These are phyloP conservation scores for Nemophila menziesii DNA, from an alignment of 257 asterid genomes.

Conservation along the genomic window DNA sequence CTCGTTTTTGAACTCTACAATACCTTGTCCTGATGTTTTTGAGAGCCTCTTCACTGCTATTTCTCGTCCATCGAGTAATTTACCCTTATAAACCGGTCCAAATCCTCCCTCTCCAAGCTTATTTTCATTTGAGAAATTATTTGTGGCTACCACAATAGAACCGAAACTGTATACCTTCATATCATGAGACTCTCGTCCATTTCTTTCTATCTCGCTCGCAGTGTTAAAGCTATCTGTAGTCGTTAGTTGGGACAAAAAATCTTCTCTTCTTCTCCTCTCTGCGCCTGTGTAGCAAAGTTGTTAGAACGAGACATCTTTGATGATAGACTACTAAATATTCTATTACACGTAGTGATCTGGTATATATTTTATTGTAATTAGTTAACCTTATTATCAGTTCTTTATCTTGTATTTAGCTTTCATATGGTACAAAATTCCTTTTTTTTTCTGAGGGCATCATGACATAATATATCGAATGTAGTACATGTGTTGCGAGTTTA, in stretches of 20 bases:
- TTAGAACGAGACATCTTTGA: no score
- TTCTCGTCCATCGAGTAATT: constrained; percentile 33
- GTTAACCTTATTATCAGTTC: no score
- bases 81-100: constrained; percentile 53
- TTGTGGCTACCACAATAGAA: constrained; percentile 36
- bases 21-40: constrained; percentile 41
- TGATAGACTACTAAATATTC: no score
- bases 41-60: constrained; percentile 55
- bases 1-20: constrained; percentile 49
- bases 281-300: not conserved
- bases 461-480: no score
- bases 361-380: no score
- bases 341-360: no score
- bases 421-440: no score
- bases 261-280: constrained; percentile 14
- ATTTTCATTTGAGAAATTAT: constrained; percentile 25
- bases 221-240: constrained; percentile 13
- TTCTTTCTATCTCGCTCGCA: constrained; percentile 8
- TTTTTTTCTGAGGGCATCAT: constrained; percentile 1
- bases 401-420: no score
- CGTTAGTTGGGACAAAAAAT: constrained; percentile 12
- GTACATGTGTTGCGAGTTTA: no score
- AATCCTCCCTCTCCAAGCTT: constrained; percentile 65
- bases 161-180: constrained; percentile 8
- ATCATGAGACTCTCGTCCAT: constrained; percentile 16